phyloP scores from a whole-genome alignment of 2,329 filamentous ascomycete genomes.

The Colletotrichum viniferum region DNA sequence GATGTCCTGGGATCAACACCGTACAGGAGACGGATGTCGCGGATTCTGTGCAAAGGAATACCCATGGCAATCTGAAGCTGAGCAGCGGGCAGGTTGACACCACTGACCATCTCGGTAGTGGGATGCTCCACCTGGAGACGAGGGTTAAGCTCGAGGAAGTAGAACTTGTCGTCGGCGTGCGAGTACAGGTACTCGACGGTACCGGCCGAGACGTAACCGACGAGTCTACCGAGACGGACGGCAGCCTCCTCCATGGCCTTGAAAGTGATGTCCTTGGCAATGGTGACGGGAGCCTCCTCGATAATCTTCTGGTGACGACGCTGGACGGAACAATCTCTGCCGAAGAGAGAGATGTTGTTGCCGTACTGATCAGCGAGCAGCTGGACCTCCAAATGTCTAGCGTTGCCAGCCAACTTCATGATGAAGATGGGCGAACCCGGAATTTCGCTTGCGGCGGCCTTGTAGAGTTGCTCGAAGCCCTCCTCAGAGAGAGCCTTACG shows the following conservation, averaged over 20 bases:
- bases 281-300: constrained; percentile 96
- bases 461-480: constrained; percentile 86
- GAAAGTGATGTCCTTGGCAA: constrained; percentile 89
- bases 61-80: constrained; percentile 99
- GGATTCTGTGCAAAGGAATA: constrained; percentile 91
- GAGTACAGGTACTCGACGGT: constrained; percentile 99
- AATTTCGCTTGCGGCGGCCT: constrained; percentile 95
- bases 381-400: constrained; percentile 96
- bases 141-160: constrained; percentile 98
- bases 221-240: constrained; percentile 88
- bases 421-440: constrained; percentile 99
- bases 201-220: constrained; percentile 98
- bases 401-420: constrained; percentile 98
- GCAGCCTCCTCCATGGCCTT: constrained; percentile 96
- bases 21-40: constrained; percentile 95
- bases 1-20: constrained; percentile 89
- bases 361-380: constrained; percentile 98
- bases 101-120: constrained; percentile 98
- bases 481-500: constrained; percentile 89
- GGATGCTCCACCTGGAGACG: constrained; percentile 99
- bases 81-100: constrained; percentile 94
- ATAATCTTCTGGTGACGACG: constrained; percentile 99
- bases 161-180: constrained; percentile 97
- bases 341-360: constrained; percentile 99
- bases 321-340: constrained; percentile 98